phyloP scores from a whole-genome alignment of 1,139 yeast genomes.

The Blastobotrys ciferrii region DNA sequence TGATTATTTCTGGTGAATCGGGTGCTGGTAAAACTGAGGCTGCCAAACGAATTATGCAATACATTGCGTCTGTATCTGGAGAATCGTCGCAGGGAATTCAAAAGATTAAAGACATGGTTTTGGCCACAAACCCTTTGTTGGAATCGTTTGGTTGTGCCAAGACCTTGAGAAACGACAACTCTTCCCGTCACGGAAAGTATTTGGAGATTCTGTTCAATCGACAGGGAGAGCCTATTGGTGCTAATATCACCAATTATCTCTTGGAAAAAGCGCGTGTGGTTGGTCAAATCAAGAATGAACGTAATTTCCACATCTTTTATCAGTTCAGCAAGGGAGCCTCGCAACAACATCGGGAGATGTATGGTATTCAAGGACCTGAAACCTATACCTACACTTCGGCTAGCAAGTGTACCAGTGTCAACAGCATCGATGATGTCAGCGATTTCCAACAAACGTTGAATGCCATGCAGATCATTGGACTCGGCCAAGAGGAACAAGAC shows the following conservation, averaged over 20 bases:
- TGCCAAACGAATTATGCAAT: constrained; percentile 97
- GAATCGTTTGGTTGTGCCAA: constrained; percentile 99
- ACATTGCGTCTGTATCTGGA: constrained; percentile 84
- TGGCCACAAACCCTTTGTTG: constrained; percentile 93
- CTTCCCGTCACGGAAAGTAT: constrained; percentile 97
- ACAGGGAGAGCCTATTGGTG: constrained; percentile 86
- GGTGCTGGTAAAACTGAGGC: constrained; percentile 99
- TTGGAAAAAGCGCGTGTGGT: constrained; percentile 96
- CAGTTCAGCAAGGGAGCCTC: constrained; percentile 93
- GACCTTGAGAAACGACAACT: constrained; percentile 91
- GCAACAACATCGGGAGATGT: constrained; percentile 74
- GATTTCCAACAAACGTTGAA: constrained; percentile 78
- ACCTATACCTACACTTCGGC: constrained; percentile 86
- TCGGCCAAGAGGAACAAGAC: constrained; percentile 80
- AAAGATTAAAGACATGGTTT: constrained; percentile 92
- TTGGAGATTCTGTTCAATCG: constrained; percentile 85
- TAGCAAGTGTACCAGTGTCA: constrained; percentile 81
- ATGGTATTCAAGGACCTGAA: constrained; percentile 92
- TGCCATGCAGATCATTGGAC: constrained; percentile 88
- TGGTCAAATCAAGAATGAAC: constrained; percentile 84
- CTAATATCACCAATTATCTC: constrained; percentile 91
- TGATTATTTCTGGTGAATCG: constrained; percentile 96
- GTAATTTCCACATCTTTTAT: constrained; percentile 96
- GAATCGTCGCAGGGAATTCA: constrained; percentile 61
- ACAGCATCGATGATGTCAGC: constrained; percentile 75